Conservation (phyloP, 306 rosid species). For the Mimosa bimucronata region DNA sequence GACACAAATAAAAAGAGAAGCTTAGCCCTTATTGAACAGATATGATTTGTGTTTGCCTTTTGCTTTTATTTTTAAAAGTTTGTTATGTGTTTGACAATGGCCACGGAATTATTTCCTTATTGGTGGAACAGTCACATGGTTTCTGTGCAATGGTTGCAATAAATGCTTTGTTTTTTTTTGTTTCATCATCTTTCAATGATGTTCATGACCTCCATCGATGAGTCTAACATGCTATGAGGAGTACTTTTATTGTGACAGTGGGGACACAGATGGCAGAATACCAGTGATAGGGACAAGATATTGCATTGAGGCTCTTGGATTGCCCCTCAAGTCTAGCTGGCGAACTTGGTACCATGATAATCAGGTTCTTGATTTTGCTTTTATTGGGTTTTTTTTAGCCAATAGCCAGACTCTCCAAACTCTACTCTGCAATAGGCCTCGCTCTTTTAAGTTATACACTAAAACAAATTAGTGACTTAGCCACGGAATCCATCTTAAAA, state of each 20-base stretch:
- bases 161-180: neutral
- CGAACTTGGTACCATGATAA: conserved; percentile 53
- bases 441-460: too few species aligned
- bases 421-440: too few species aligned
- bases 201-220: conserved; percentile 29
- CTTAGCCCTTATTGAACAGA: neutral
- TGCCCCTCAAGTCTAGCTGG: conserved; percentile 53
- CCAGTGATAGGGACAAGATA: conserved; percentile 63
- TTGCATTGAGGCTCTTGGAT: conserved; percentile 53
- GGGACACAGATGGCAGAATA: conserved; percentile 62
- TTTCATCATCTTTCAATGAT: conserved; percentile 11
- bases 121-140: conserved; percentile 38
- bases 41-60: neutral
- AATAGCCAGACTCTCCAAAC: neutral
- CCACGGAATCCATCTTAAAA: too few species aligned
- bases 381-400: neutral
- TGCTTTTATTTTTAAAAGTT: neutral
- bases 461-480: too few species aligned
- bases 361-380: conserved; percentile 39
- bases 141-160: conserved; percentile 12
- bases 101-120: conserved; percentile 8
- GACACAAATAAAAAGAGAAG: neutral
- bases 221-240: neutral
- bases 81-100: conserved; percentile 7
- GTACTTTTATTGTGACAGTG: conserved; percentile 43